Evolutionary conservation across 805 yeast species (phyloP), one percentile per base, ranked within the genome.

Genomic region (Pichia gijzeniarum): DNA sequence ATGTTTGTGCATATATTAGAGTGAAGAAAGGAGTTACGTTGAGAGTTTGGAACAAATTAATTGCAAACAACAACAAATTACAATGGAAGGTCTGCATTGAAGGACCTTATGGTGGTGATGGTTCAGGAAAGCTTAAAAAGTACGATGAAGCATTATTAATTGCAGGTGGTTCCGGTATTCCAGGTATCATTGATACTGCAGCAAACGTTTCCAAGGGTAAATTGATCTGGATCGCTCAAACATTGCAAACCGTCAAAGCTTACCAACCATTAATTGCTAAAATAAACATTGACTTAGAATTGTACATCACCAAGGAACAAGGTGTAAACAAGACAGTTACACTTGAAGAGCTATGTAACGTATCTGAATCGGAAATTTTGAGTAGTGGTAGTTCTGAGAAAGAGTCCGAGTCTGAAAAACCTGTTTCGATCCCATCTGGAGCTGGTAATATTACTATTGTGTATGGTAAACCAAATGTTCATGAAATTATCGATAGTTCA

Each of bases 101-200:
- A 57, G 90, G 91, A 1, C 89, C 90, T 2, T 84, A 85, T 56
- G 47, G 48, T 18, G 47, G 36, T 21, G 87, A 87, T 1, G 67
- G 69, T 35, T 50, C 72, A 2, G 58, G 74, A 4, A 74, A 80
- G 2, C 63, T 77, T 13, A 63, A 63, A 18, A 63, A 66, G 39
- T 80, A 73, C 52, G 72, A 76, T 39, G 69, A 72, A 43, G 70
- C 76, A 4, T 62, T 80, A 5, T 69, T 80, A 38, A 48, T 82
- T 19, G 82, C 88, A 5, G 89, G 87, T 35, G 91, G 91, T 18
- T 73, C 76, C 40, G 91, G 90, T 38, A 67, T 81, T 41, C 82
- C 90, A 1, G 83, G 78, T 19, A 63, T 72, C 21, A 60, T 64
- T 38, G 67, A 70, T 17, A 72, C 71, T 52, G 71, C 69, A 1